Conservation (phyloP, 2,329 filamentous ascomycete genomes). For the Xylaria multiplex region DNA sequence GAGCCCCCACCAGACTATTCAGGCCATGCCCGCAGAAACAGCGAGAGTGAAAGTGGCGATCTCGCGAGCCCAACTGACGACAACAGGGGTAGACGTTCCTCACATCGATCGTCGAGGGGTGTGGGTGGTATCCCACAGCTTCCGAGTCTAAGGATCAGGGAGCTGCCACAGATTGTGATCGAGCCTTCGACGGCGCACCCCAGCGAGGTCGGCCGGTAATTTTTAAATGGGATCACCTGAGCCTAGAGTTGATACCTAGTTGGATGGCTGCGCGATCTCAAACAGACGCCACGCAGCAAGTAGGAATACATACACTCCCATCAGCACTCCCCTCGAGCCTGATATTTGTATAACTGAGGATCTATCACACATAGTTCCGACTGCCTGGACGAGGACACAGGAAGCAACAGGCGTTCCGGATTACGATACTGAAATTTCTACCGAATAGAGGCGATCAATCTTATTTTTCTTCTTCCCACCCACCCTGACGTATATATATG, state of each 20-base stretch:
- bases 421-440: slow-evolving; percentile 9
- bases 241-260: background rate
- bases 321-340: background rate
- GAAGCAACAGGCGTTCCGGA: slow-evolving; percentile 27
- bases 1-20: slow-evolving; percentile 65
- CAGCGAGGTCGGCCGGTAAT: slow-evolving; percentile 33
- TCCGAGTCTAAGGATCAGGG: slow-evolving; percentile 61
- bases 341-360: slow-evolving; percentile 26
- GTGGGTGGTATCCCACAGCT: slow-evolving; percentile 58
- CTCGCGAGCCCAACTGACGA: slow-evolving; percentile 34
- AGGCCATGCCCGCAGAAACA: slow-evolving; percentile 41
- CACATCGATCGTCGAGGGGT: slow-evolving; percentile 48
- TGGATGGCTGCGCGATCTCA: background rate
- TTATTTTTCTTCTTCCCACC: background rate
- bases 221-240: background rate
- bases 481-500: background rate
- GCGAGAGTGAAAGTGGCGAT: slow-evolving; percentile 42
- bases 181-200: slow-evolving; percentile 61
- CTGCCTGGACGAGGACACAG: slow-evolving; percentile 3
- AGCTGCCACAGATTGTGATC: slow-evolving; percentile 67
- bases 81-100: slow-evolving; percentile 39
- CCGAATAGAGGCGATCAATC: slow-evolving; percentile 9
- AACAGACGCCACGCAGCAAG: background rate
- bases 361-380: background rate
- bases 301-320: slow-evolving; percentile 1